phyloP scores from a whole-genome alignment of 352 stramenopile genomes.

The Peronosclerospora sorghi region DNA sequence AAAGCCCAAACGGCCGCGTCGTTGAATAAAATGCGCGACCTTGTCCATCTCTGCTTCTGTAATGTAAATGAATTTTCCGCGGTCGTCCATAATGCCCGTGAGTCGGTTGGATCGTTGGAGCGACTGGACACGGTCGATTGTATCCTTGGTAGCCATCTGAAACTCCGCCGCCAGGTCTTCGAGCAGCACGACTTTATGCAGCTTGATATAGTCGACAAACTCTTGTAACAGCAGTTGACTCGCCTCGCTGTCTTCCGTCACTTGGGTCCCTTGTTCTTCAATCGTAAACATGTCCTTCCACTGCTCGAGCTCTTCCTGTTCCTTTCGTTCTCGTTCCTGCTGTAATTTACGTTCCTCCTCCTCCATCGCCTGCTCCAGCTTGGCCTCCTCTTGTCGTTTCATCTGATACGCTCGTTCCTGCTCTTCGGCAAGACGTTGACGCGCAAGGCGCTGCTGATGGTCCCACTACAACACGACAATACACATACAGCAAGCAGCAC shows the following conservation, averaged over 20 bases:
- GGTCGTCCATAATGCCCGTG: slow-evolving; percentile 66
- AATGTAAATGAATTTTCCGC: slow-evolving; percentile 77
- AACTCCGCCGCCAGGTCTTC: slow-evolving; percentile 64
- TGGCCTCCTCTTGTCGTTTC: slow-evolving; percentile 47
- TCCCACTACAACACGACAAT: slow-evolving; percentile 37
- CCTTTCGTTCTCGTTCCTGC: slow-evolving; percentile 46
- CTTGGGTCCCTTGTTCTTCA: slow-evolving; percentile 47
- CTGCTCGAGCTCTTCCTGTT: slow-evolving; percentile 64
- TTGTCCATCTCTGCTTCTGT: slow-evolving; percentile 70
- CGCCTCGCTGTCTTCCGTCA: slow-evolving; percentile 44
- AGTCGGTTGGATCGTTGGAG: slow-evolving; percentile 45
- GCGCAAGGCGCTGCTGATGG: slow-evolving; percentile 50
- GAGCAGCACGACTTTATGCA: slow-evolving; percentile 64
- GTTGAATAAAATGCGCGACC: slow-evolving; percentile 57
- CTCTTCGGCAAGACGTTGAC: slow-evolving; percentile 34
- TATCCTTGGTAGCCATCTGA: slow-evolving; percentile 50
- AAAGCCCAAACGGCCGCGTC: slow-evolving; percentile 48
- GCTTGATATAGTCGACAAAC: slow-evolving; percentile 66
- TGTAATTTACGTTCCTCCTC: slow-evolving; percentile 31
- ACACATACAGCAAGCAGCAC: not conserved
- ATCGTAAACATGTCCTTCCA: slow-evolving; percentile 73
- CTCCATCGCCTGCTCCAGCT: slow-evolving; percentile 32
- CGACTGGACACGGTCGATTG: slow-evolving; percentile 48
- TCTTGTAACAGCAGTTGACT: slow-evolving; percentile 52
- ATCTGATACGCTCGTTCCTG: slow-evolving; percentile 53